Base-by-base conservation (phyloP, 805 yeast genomes). In the Limtongia smithiae region DNA sequence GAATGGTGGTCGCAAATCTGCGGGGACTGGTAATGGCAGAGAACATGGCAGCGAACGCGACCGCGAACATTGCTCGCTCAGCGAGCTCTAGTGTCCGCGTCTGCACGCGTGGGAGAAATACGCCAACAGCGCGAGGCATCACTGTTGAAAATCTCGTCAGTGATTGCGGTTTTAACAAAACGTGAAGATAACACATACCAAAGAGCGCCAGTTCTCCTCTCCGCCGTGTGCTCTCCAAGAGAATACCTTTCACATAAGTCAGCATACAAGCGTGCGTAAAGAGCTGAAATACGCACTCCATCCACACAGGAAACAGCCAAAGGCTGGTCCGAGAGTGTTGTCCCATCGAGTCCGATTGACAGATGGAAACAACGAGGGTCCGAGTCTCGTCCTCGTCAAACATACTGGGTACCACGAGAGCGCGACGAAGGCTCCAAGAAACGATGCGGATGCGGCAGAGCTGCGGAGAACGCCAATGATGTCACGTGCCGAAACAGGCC, bases 331-430 rank as follows among this genome's bases (percentile, higher is more conserved):
- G 18, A 65, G 61, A 4, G 71, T 68, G 40, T 64, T 65, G 50
- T 74, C 79, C 60, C 68, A 70, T 17, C 62, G 46, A 2, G 67
- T 64, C 20, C 55, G 56, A 7, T 72, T 68, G 1, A 64, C 65
- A 2, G 59, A 48, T 3, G 77, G 76, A 53, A 72, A 68, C 17
- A 74, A 42, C 18, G 45, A 47, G 3, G 77, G 77, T 1, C 73
- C 65, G 2, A 73, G 43, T 46, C 76, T 55, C 3, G 69, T 66
- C 41, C 79, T 60, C 2, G 68, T 64, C 21, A 74, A 60, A 58
- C 79, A 75, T 12, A 75, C 78, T 7, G 70, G 69, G 53, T 75
- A 75, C 79, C 79, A 75, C 49, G 65, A 65, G 38, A 73, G 60
- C 12, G 66, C 66, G 25, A 75, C 74, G 53, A 68, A 75, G 1